Conservation (phyloP, 108 stramenopile genomes). For the Nitzschia sp. region DNA sequence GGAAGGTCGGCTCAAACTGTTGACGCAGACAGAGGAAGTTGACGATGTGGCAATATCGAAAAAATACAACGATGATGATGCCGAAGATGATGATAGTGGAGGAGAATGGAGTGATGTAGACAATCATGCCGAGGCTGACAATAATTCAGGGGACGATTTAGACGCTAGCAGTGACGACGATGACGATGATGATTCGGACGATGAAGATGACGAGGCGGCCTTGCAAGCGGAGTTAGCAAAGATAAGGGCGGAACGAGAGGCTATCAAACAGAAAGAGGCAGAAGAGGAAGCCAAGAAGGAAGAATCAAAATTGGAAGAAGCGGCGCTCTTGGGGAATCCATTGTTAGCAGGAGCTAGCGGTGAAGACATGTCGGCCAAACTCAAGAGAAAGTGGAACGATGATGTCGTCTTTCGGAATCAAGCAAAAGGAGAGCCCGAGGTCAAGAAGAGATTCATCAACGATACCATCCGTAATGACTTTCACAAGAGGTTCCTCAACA, state of each 20-base stretch:
- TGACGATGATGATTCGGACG: conserved; percentile 70
- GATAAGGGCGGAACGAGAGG: conserved; percentile 87
- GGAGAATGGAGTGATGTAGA: conserved; percentile 53
- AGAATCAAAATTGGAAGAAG: conserved; percentile 78
- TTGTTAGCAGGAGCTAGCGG: conserved; percentile 51
- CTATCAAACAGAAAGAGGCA: conserved; percentile 70
- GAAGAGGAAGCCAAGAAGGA: conserved; percentile 76
- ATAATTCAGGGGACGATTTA: conserved; percentile 53
- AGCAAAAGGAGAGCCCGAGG: conserved; percentile 86
- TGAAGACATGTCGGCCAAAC: conserved; percentile 39
- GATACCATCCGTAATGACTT: conserved; percentile 97
- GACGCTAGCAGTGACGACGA: conserved; percentile 68
- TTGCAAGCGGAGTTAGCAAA: conserved; percentile 92
- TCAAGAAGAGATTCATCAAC: conserved; percentile 95
- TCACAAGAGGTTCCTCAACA: conserved; percentile 94
- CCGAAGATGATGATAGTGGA: conserved; percentile 28
- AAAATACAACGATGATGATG: conserved; percentile 65
- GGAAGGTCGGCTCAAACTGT: conserved; percentile 62
- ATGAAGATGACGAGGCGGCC: conserved; percentile 93
- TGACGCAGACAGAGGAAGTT: conserved; percentile 82
- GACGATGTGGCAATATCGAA: conserved; percentile 58
- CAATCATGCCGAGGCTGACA: conserved; percentile 23
- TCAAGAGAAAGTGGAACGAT: conserved; percentile 95
- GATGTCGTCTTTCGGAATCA: conserved; percentile 98
- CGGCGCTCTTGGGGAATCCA: conserved; percentile 88